Evolutionary conservation across 2,329 filamentous ascomycete genomes (phyloP), one percentile per base, ranked within the genome.

Genomic region (Aschersonia sp.): DNA sequence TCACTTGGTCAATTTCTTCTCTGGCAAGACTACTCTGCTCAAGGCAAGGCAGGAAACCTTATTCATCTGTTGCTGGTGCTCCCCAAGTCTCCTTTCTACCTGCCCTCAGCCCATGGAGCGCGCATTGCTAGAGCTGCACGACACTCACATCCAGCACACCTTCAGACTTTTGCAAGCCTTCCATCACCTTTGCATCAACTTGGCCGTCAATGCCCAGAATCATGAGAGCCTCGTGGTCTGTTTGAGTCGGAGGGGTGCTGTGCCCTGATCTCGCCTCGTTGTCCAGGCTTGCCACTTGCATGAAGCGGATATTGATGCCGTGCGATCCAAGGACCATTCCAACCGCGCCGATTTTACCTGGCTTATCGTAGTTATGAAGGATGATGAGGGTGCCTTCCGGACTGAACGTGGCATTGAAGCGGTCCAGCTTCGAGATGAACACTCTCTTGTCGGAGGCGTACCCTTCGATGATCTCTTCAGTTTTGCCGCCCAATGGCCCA

Each of bases 281-380:
- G 49, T 61, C 70, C 51, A 84, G 60, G 12, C 70, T 68, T 4
- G 74, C 75, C 2, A 89, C 85, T 58, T 77, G 81, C 86, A 90
- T 92, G 59, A 82, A 88, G 43, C 75, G 76, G 60, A 90, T 87
- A 57, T 92, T 92, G 46, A 92, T 79, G 0, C 77, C 79, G 39
- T 83, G 75, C 39, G 71, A 72, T 0, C 85, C 86, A 30, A 90
- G 66, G 46, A 80, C 72, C 49, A 73, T 80, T 1, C 86, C 86
- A 3, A 92, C 85, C 39, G 79, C 78, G 2, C 86, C 86, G 59
- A 92, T 90, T 69, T 88, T 89, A 9, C 86, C 86, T 0, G 84
- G 84, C 52, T 81, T 74, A 58, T 92, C 85, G 56, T 85, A 88
- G 65, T 90, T 90, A 58, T 87, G 77, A 56, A 87, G 76, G 50